These are phyloP conservation scores for Sporothrix pallida DNA, from an alignment of 2,329 filamentous ascomycete genomes.

Conservation along the genomic window DNA sequence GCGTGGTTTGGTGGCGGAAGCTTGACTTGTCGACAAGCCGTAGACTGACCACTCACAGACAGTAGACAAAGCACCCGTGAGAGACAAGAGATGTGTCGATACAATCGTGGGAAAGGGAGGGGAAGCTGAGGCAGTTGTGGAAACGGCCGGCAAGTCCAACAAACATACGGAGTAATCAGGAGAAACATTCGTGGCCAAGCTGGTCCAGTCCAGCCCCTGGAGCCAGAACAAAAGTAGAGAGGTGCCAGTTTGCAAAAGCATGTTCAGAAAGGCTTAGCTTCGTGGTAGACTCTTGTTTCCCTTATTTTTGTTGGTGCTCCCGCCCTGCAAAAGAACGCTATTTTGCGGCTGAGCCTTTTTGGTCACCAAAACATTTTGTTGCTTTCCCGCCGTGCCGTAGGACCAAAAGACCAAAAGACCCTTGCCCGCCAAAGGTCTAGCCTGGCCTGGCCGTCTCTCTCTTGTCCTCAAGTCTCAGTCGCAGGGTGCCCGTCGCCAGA, in stretches of 20 bases:
- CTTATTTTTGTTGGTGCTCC: neutral
- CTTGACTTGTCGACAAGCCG: neutral
- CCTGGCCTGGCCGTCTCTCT: conserved; percentile 1
- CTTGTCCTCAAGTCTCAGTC: neutral
- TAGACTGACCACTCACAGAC: conserved; percentile 3
- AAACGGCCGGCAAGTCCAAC: neutral
- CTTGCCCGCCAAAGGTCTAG: conserved; percentile 6
- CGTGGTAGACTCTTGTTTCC: neutral
- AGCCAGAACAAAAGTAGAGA: conserved; percentile 5
- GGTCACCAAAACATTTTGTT: neutral
- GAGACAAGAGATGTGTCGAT: neutral
- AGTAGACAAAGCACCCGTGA: conserved; percentile 7
- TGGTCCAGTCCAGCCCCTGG: conserved; percentile 8
- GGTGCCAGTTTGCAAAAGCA: neutral
- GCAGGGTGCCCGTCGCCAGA: conserved; percentile 9
- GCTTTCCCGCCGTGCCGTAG: neutral
- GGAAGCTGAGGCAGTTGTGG: neutral
- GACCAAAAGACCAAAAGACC: neutral
- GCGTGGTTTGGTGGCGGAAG: conserved; percentile 19
- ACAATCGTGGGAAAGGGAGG: neutral
- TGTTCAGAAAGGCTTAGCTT: conserved; percentile 18
- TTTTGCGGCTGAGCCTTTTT: conserved; percentile 19
- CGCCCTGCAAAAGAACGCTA: neutral
- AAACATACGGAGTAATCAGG: neutral
- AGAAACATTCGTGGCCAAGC: neutral